Percentiles rank a stretch among this genome's conserved stretches.
phyloP scores from a whole-genome alignment of 768 basidiomycete species.

The Termitomyces sp. region DNA sequence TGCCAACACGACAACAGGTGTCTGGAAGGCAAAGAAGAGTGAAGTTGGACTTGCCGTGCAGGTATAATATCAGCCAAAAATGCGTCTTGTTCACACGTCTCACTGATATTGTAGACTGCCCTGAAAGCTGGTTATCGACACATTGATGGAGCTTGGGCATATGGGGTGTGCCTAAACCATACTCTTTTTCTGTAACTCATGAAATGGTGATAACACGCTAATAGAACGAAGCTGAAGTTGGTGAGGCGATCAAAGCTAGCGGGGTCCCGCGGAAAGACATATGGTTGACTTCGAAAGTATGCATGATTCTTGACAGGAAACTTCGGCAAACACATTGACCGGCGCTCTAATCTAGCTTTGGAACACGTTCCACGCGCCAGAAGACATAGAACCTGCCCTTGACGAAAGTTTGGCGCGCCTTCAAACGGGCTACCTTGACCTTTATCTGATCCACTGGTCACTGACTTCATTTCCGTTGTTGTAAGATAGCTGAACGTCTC shows the following conservation, averaged over 20 bases:
- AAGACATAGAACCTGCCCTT: slow-evolving; percentile 61
- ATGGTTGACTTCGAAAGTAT: slow-evolving; percentile 62
- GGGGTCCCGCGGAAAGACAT: slow-evolving; percentile 55
- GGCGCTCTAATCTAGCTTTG: slow-evolving; percentile 42
- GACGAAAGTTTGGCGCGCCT: slow-evolving; percentile 36
- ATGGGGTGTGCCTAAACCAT: slow-evolving; percentile 35
- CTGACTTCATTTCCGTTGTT: slow-evolving; percentile 6
- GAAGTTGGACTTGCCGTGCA: slow-evolving; percentile 69
- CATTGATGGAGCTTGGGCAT: slow-evolving; percentile 72
- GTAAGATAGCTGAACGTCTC: neutral
- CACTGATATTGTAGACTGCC: slow-evolving; percentile 36
- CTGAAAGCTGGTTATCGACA: slow-evolving; percentile 61
- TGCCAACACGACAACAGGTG: slow-evolving; percentile 30
- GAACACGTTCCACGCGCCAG: slow-evolving; percentile 71
- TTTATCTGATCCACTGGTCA: slow-evolving; percentile 80
- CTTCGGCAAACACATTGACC: neutral
- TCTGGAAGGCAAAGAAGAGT: slow-evolving; percentile 51
- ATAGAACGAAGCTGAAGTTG: slow-evolving; percentile 66
- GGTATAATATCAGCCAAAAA: slow-evolving; percentile 20
- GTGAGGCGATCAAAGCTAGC: slow-evolving; percentile 53
- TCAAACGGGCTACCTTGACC: slow-evolving; percentile 23
- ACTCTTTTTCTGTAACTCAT: neutral
- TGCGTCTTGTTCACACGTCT: neutral
- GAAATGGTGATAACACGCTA: slow-evolving; percentile 14
- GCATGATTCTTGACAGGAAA: neutral